Base-by-base conservation (phyloP, 495 filamentous ascomycete species). In the Penicillium flavigenum region DNA sequence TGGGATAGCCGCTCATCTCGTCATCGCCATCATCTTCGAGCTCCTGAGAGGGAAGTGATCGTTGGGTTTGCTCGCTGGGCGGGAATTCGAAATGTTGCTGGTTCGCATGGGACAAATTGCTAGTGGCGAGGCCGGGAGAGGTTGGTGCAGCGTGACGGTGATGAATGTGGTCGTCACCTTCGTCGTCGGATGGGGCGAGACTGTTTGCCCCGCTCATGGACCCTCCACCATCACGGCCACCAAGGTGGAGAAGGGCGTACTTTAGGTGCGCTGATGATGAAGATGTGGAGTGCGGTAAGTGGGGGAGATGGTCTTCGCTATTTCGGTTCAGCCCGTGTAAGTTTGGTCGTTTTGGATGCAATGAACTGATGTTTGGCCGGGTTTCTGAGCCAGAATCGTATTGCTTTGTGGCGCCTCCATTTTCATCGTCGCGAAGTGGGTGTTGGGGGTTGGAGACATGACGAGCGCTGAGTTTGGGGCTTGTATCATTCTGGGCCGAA, bases 21-120 rank as follows among this genome's bases (percentile, higher is more conserved):
- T 86, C 79, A 42, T 85, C 81, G 41, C 76, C 78, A 50, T 83
- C 79, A 39, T 73, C 70, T 55, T 71, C 76, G 20, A 72, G 54
- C 41, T 80, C 76, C 43, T 80, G 75, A 0, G 65, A 71, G 0
- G 61, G 58, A 16, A 59, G 43, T 22, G 61, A 34, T 26, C 62
- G 60, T 48, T 68, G 59, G 14, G 49, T 56, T 22, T 44, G 39
- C 12, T 47, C 47, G 10, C 31, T 46, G 17, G 56, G 46, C 4
- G 39, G 58, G 36, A 57, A 47, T 47, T 58, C 47, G 47, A 48
- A 54, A 16, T 43, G 22, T 41, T 47, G 39, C 12, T 55, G 50
- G 38, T 58, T 48, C 7, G n/a, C 19, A 20, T 55, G 52, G 16
- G 52, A 47, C 9, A 47, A n/a, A 14, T 16, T 39, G 42, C 56